phyloP scores from a whole-genome alignment of 2,329 filamentous ascomycete species.

The Arthrobotrys sinensis region DNA sequence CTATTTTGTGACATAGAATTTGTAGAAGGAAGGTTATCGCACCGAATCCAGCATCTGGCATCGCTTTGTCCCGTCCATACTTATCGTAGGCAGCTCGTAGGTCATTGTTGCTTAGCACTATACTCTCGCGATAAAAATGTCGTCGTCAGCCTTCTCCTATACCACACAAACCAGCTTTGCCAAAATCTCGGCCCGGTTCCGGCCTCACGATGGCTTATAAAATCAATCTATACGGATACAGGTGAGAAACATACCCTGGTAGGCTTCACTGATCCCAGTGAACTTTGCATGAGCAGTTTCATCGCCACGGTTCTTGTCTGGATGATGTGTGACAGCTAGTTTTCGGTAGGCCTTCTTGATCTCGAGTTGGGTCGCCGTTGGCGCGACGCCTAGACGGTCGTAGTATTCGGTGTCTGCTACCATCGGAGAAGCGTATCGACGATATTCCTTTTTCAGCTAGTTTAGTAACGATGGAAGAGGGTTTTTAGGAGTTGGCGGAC shows the following conservation, averaged over 20 bases:
- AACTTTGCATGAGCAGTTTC: conserved; percentile 94
- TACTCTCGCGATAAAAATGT: background rate
- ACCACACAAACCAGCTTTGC: background rate
- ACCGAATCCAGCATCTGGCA: conserved; percentile 90
- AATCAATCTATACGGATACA: conserved; percentile 63
- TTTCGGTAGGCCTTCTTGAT: conserved; percentile 98
- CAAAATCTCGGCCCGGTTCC: background rate
- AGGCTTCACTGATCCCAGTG: conserved; percentile 77
- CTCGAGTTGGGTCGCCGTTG: conserved; percentile 88
- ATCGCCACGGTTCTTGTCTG: conserved; percentile 98
- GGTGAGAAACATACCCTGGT: conserved; percentile 70
- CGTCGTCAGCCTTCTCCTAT: background rate
- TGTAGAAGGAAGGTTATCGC: conserved; percentile 6
- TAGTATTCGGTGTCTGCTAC: conserved; percentile 86
- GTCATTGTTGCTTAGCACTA: conserved; percentile 86
- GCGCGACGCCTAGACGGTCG: conserved; percentile 86
- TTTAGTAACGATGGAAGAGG: background rate
- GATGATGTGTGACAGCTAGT: conserved; percentile 84
- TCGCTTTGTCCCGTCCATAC: conserved; percentile 93
- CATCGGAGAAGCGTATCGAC: conserved; percentile 72
- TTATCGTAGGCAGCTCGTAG: conserved; percentile 95
- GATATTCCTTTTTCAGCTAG: background rate
- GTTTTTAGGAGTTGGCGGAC: background rate
- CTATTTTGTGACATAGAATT: background rate
- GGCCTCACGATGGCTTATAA: background rate